Conservation (phyloP, 1,139 yeast genomes). For the Scheffersomyces cryptocercus region DNA sequence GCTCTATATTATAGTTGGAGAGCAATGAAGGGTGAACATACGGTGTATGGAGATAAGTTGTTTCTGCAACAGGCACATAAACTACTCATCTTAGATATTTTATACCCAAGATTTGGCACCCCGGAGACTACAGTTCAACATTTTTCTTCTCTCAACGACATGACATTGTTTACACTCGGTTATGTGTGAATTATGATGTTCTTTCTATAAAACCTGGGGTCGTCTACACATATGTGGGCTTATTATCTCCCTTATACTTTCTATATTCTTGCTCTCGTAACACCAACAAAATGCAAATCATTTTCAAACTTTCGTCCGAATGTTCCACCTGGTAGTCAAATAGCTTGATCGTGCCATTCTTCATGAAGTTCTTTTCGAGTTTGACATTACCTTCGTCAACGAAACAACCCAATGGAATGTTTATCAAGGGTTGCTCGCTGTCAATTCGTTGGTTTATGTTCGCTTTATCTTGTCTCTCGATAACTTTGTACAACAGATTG, state of each 20-base stretch:
- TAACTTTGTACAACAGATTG: constrained; percentile 9
- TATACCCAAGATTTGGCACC: too few species aligned
- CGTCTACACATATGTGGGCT: constrained; percentile 13
- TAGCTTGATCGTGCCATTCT: constrained; percentile 32
- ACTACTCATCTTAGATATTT: too few species aligned
- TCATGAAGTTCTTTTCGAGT: constrained; percentile 20
- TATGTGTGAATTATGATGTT: too few species aligned
- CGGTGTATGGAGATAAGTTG: too few species aligned
- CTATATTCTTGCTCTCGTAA: constrained; percentile 41
- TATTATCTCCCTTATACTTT: constrained; percentile 37
- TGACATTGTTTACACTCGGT: too few species aligned
- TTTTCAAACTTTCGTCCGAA: constrained; percentile 25
- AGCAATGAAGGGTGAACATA: too few species aligned
- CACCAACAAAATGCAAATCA: constrained; percentile 33
- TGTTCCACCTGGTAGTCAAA: constrained; percentile 19
- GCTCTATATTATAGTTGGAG: too few species aligned
- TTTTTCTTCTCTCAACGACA: too few species aligned
- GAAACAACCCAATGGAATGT: constrained; percentile 33
- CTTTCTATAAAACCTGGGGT: too few species aligned
- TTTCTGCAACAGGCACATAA: too few species aligned
- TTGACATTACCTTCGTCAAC: constrained; percentile 31
- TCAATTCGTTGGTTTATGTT: constrained; percentile 11
- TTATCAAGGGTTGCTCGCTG: constrained; percentile 19
- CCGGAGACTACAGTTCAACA: too few species aligned
- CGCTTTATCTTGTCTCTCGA: constrained; percentile 11